phyloP scores from a whole-genome alignment of 2,329 filamentous ascomycete species.

The Cladosporium sp. region DNA sequence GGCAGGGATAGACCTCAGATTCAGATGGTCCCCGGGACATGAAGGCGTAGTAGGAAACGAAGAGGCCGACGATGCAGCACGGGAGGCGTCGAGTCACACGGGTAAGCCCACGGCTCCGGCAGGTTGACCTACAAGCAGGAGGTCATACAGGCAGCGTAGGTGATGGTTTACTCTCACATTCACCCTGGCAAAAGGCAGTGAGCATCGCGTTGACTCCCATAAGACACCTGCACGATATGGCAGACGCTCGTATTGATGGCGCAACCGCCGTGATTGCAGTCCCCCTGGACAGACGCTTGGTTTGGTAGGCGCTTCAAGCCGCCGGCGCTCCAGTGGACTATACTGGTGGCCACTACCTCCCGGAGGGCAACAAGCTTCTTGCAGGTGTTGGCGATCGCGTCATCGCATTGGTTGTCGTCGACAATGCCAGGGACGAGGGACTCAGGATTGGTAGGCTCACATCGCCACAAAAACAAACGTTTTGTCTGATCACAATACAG shows the following conservation, averaged over 20 bases:
- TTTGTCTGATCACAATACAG: too few species aligned
- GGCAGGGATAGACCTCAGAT: neutral
- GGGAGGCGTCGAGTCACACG: neutral
- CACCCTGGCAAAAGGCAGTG: neutral
- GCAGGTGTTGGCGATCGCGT: neutral
- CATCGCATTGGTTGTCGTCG: neutral
- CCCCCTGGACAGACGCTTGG: neutral
- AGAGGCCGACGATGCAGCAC: constrained; percentile 1
- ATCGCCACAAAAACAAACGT: too few species aligned
- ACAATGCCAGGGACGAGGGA: neutral
- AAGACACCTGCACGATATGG: too few species aligned
- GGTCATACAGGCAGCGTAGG: neutral
- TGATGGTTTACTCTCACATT: neutral
- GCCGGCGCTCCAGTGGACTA: neutral
- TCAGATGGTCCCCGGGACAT: neutral
- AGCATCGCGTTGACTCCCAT: too few species aligned
- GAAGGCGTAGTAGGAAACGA: neutral
- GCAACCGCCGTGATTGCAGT: neutral
- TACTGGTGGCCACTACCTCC: neutral
- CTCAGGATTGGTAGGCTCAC: neutral
- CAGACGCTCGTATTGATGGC: neutral
- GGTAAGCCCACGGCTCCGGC: neutral
- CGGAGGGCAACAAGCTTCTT: neutral
- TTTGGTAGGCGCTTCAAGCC: neutral
- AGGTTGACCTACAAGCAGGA: neutral